Percentiles rank a stretch among this genome's conserved stretches.
phyloP scores from a whole-genome alignment of 176 grass and related monocot species.

The Carex littledalei region DNA sequence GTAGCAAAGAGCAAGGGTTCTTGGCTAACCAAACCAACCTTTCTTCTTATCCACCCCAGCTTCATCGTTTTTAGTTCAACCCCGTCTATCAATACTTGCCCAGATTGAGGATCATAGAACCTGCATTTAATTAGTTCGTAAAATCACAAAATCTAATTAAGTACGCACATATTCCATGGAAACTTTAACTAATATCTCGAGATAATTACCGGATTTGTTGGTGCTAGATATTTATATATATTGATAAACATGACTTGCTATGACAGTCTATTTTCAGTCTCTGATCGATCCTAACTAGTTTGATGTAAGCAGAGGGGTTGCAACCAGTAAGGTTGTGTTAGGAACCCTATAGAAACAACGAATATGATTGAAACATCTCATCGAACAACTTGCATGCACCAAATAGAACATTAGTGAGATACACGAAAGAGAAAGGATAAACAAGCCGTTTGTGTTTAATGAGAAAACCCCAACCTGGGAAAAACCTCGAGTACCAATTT shows the following conservation, averaged over 20 bases:
- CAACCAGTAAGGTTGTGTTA: neutral
- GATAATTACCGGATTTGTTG: neutral
- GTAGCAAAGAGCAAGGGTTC: constrained; percentile 70
- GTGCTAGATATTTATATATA: neutral
- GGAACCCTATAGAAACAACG: neutral
- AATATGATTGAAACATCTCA: neutral
- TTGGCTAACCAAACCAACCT: constrained; percentile 80
- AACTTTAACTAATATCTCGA: neutral
- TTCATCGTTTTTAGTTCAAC: constrained; percentile 56
- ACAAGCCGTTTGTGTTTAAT: neutral
- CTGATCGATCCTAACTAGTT: neutral
- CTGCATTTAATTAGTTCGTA: constrained; percentile 15
- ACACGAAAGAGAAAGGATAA: neutral
- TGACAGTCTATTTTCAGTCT: neutral
- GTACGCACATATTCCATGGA: neutral
- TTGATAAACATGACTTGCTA: neutral
- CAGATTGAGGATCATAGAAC: constrained; percentile 86
- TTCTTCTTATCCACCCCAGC: constrained; percentile 59
- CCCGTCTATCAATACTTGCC: constrained; percentile 73
- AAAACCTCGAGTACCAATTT: neutral
- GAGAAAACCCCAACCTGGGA: neutral
- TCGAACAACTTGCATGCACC: neutral
- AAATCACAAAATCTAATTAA: neutral
- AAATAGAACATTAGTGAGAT: neutral
- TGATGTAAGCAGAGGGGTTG: neutral